phyloP scores from a whole-genome alignment of 768 basidiomycete genomes.

The Lentinula raphanica region DNA sequence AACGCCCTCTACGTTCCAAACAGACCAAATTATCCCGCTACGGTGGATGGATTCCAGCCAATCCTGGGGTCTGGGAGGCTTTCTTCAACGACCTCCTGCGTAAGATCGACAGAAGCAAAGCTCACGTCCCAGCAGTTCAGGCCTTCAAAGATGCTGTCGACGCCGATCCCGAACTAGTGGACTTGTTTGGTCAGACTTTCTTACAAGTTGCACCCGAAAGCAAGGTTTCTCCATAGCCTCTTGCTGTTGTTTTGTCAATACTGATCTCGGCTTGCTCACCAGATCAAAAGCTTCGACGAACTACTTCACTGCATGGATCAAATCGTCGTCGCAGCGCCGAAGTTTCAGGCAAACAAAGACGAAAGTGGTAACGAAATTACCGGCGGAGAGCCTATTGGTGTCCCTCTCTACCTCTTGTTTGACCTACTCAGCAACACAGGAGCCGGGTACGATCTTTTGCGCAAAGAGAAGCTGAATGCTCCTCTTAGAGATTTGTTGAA shows the following conservation, averaged over 20 bases:
- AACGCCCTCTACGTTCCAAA: not conserved
- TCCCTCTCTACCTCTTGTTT: slow-evolving; percentile 4
- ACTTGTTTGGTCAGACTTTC: slow-evolving; percentile 6
- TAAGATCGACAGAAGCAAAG: not conserved
- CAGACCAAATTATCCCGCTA: slow-evolving; percentile 7
- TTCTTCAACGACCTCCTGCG: slow-evolving; percentile 4
- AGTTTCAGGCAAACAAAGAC: not conserved
- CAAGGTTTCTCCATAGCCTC: not conserved
- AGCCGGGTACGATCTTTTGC: not conserved
- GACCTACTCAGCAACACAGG: slow-evolving; percentile 2
- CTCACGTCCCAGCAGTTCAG: not conserved
- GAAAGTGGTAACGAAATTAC: not conserved
- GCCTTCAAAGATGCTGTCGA: slow-evolving; percentile 1
- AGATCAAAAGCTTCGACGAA: not conserved
- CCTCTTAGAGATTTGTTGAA: not conserved
- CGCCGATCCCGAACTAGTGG: slow-evolving; percentile 4
- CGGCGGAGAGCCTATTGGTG: slow-evolving; percentile 1
- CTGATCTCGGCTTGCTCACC: not conserved
- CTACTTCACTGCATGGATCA: not conserved
- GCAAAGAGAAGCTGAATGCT: not conserved
- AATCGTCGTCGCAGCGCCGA: not conserved
- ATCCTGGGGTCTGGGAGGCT: not conserved
- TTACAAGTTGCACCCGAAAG: slow-evolving; percentile 2
- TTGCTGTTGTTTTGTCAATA: not conserved
- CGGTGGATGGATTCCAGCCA: slow-evolving; percentile 7